Conservation (phyloP, 163 green algal species). For the Trebouxiophyceae sp. region DNA sequence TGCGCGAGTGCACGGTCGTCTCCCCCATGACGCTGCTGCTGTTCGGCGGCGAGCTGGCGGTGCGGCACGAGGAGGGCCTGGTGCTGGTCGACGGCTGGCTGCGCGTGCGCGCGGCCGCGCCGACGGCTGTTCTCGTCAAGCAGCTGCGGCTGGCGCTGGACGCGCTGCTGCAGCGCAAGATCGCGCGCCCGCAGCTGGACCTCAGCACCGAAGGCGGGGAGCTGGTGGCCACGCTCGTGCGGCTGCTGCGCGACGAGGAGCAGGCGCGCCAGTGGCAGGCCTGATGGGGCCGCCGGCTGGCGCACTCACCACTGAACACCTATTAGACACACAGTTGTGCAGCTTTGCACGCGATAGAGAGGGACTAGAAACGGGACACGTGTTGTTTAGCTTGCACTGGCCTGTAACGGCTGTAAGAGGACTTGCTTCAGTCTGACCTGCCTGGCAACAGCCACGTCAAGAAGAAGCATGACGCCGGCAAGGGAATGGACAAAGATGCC, state of each 20-base stretch:
- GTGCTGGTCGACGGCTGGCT: constrained; percentile 70
- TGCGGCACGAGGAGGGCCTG: constrained; percentile 48
- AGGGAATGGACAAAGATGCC: too few species aligned
- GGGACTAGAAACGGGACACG: too few species aligned
- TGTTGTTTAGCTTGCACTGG: too few species aligned
- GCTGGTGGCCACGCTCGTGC: constrained; percentile 24
- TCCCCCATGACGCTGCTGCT: constrained; percentile 69
- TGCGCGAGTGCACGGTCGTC: constrained; percentile 70
- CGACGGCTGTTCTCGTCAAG: constrained; percentile 84
- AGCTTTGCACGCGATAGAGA: too few species aligned
- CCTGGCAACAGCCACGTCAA: too few species aligned
- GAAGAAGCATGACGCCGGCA: too few species aligned
- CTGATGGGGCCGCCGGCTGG: too few species aligned
- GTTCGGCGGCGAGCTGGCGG: constrained; percentile 61
- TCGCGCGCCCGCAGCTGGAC: constrained; percentile 18
- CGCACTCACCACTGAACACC: too few species aligned
- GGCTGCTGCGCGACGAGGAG: constrained; percentile 33
- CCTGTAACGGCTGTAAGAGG: too few species aligned
- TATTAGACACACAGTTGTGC: neutral
- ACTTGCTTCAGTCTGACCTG: too few species aligned
- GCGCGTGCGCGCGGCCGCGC: constrained; percentile 31
- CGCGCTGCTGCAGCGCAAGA: constrained; percentile 41
- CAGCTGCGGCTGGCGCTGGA: constrained; percentile 63
- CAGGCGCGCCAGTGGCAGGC: constrained; percentile 13
- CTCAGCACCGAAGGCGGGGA: neutral